phyloP scores from a whole-genome alignment of 1,284 basidiomycete genomes.

The Ustilago tritici region DNA sequence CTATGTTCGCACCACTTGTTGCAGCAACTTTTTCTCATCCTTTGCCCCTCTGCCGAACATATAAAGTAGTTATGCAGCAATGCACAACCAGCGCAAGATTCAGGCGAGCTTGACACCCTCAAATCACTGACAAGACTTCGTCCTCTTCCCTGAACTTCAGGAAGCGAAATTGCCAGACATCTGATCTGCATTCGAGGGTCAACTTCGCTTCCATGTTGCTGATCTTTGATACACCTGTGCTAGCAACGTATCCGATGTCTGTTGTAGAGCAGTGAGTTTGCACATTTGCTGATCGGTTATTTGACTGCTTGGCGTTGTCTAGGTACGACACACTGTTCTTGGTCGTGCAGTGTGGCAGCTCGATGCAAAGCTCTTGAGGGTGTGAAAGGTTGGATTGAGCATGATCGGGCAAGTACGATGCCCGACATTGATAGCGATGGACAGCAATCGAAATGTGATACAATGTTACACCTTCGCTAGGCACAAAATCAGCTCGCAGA shows the following conservation, averaged over 20 bases:
- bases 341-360: background rate
- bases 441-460: background rate
- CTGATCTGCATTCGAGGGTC: background rate
- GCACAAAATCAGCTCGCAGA: background rate
- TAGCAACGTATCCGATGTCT: background rate
- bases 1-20: background rate
- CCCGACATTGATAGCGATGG: background rate
- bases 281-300: background rate
- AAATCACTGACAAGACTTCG: background rate
- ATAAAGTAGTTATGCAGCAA: slow-evolving; percentile 7
- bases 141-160: background rate
- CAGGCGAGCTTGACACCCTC: background rate
- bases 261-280: background rate
- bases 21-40: background rate
- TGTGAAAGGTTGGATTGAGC: background rate
- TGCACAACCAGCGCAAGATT: slow-evolving; percentile 1
- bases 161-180: background rate
- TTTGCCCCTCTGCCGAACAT: slow-evolving; percentile 1
- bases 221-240: background rate
- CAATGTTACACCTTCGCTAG: background rate
- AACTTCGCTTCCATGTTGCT: background rate
- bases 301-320: background rate
- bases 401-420: background rate
- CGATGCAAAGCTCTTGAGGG: background rate
- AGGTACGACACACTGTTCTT: background rate